Percentiles rank a stretch among this genome's conserved stretches.
Evolutionary conservation across 371 early-diverging fungal genomes (phyloP).

Genomic region (Mortierella sp.): DNA sequence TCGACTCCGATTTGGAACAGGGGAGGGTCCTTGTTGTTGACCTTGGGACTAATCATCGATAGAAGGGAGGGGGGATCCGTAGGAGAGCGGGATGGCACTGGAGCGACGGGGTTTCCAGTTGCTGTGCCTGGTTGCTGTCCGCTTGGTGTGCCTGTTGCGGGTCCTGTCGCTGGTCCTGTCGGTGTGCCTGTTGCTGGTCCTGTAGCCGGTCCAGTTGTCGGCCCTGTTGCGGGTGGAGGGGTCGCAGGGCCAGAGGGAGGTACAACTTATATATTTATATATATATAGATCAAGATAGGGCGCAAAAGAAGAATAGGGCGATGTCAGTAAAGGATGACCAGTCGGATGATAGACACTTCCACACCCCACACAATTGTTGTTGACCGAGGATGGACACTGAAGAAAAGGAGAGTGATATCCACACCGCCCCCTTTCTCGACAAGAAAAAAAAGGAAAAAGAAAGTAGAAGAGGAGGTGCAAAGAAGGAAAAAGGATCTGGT

Average conservation of each 20-base stretch:
- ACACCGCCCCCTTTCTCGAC: neutral
- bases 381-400: neutral
- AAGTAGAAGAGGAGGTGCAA: neutral
- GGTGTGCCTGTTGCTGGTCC: slow-evolving; percentile 3
- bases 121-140: neutral
- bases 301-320: slow-evolving; percentile 3
- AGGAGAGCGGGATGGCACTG: slow-evolving; percentile 15
- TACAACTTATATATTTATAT: neutral
- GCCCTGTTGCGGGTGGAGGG: neutral
- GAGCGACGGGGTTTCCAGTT: slow-evolving; percentile 12
- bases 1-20: slow-evolving; percentile 40
- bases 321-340: neutral
- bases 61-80: slow-evolving; percentile 22
- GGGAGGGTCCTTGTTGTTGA: slow-evolving; percentile 23
- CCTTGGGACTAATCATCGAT: slow-evolving; percentile 32
- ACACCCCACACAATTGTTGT: neutral
- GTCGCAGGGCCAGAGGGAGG: neutral
- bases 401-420: neutral
- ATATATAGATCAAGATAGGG: neutral
- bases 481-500: neutral
- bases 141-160: slow-evolving; percentile 11
- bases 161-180: slow-evolving; percentile 5
- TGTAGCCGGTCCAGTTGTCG: slow-evolving; percentile 2
- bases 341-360: neutral
- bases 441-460: neutral